Percentiles rank a stretch among this genome's conserved stretches.
These are phyloP conservation scores for Oropetium thomaeum DNA, from an alignment of 176 grass and related monocot genomes.

Conservation along the genomic window DNA sequence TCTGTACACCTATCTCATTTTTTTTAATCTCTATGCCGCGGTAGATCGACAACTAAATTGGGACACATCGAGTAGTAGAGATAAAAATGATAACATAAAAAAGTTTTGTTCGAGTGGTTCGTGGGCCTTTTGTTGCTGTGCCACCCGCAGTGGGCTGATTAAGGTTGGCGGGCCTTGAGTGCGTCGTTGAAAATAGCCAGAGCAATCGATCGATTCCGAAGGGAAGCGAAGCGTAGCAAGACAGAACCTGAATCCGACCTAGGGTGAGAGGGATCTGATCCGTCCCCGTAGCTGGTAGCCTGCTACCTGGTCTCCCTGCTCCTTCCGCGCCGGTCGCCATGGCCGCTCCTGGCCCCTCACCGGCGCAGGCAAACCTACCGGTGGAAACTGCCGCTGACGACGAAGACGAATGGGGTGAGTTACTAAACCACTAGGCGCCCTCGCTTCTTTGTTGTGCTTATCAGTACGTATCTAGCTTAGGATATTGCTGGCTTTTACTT, in stretches of 20 bases:
- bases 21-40: too few species aligned
- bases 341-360: slow-evolving; percentile 8
- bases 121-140: too few species aligned
- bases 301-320: background rate
- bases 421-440: background rate
- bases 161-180: too few species aligned
- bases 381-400: background rate
- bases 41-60: too few species aligned
- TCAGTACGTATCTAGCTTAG: background rate
- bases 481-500: background rate
- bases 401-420: slow-evolving; percentile 36
- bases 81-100: too few species aligned
- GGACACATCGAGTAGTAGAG: too few species aligned
- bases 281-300: background rate
- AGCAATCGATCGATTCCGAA: background rate
- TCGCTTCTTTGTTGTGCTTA: background rate
- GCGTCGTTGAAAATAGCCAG: too few species aligned
- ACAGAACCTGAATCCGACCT: background rate
- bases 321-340: background rate
- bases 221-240: background rate
- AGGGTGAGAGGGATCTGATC: background rate
- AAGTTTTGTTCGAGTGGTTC: too few species aligned
- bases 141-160: too few species aligned
- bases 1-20: too few species aligned
- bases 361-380: background rate